Conservation (phyloP, 805 yeast species). For the Kluyveromyces siamensis region DNA sequence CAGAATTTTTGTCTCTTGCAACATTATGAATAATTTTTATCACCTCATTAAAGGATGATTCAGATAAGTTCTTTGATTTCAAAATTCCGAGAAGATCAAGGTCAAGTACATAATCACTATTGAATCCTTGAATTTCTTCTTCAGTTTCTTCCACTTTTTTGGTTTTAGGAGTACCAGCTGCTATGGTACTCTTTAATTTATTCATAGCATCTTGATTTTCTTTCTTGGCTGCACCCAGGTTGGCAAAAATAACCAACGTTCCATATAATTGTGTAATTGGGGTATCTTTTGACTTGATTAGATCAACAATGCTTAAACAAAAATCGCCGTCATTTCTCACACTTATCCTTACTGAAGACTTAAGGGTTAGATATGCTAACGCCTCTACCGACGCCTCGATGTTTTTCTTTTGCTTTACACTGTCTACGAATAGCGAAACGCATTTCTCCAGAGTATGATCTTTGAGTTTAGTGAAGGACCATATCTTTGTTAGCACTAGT, state of each 20-base stretch:
- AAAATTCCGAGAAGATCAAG: conserved; percentile 15
- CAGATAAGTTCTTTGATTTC: conserved; percentile 9
- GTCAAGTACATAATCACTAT: conserved; percentile 13
- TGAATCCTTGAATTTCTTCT: conserved; percentile 16
- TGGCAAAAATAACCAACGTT: conserved; percentile 26
- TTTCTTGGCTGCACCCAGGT: conserved; percentile 20
- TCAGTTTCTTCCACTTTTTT: conserved; percentile 10
- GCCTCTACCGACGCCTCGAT: conserved; percentile 33
- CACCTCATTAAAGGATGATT: conserved; percentile 24
- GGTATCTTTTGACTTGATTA: conserved; percentile 12
- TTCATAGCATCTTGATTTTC: conserved; percentile 7
- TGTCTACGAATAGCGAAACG: conserved; percentile 21
- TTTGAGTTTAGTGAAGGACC: conserved; percentile 40
- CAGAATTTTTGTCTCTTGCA: conserved; percentile 14
- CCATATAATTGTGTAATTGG: conserved; percentile 25
- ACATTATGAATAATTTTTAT: conserved; percentile 27
- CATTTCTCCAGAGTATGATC: conserved; percentile 26
- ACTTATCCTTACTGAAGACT: conserved; percentile 28
- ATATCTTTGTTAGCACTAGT: conserved; percentile 44
- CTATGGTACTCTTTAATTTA: conserved; percentile 14
- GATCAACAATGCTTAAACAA: conserved; percentile 23
- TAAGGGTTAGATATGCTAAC: conserved; percentile 41
- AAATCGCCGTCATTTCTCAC: conserved; percentile 33
- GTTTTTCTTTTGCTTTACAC: conserved; percentile 6
- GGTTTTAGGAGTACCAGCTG: conserved; percentile 23